Evolutionary conservation across 345 rosid species (phyloP).

Genomic region (Reutealis trisperma): DNA sequence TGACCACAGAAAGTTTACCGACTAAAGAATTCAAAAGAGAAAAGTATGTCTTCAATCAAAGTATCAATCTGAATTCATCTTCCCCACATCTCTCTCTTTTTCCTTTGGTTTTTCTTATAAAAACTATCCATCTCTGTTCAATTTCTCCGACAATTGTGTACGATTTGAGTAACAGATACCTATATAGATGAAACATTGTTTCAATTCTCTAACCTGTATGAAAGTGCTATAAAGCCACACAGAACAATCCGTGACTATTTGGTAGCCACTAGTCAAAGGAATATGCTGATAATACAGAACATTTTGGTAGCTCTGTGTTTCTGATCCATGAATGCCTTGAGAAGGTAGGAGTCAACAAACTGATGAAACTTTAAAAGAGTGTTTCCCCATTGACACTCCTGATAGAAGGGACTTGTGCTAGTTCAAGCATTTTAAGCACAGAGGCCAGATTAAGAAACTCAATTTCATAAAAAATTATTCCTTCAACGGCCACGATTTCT

Average conservation of each 20-base stretch:
- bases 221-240: background rate
- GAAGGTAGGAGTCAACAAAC: too few species aligned
- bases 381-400: too few species aligned
- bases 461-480: background rate
- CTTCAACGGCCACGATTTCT: too few species aligned
- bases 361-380: too few species aligned
- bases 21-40: background rate
- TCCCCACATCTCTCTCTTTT: background rate
- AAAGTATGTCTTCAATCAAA: background rate
- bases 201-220: background rate
- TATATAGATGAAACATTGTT: background rate
- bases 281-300: background rate
- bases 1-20: background rate
- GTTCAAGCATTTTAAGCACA: background rate
- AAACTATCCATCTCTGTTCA: background rate
- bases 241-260: background rate
- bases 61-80: background rate
- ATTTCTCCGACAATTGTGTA: background rate
- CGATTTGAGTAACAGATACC: background rate
- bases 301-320: background rate
- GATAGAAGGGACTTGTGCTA: too few species aligned
- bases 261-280: too few species aligned
- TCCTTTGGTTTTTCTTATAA: background rate
- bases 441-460: background rate
- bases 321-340: background rate